phyloP scores from a whole-genome alignment of 2,329 filamentous ascomycete genomes.

The Leptographium lundbergii region DNA sequence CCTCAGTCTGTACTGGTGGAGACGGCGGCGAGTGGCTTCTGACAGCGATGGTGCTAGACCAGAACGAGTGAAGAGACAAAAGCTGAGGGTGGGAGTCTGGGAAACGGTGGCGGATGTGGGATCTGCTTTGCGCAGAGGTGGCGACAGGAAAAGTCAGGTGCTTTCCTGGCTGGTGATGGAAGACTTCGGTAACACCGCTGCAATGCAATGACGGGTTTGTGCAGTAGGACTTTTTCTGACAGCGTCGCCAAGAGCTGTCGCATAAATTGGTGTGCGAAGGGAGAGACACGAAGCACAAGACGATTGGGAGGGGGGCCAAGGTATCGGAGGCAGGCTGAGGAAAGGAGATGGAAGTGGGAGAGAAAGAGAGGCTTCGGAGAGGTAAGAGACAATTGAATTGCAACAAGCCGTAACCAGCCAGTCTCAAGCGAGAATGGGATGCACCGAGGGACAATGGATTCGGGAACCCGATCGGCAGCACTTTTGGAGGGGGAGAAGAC shows the following conservation, averaged over 20 bases:
- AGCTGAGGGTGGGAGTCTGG: not conserved
- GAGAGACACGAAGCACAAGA: not conserved
- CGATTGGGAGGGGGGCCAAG: not conserved
- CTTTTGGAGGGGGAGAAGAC: not conserved
- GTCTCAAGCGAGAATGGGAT: not conserved
- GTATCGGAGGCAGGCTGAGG: not conserved
- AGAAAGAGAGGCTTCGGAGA: not conserved
- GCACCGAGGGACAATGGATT: not conserved
- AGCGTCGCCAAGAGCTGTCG: not conserved
- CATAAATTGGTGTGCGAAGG: not conserved
- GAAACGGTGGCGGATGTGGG: not conserved
- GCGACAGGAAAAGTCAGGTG: conserved; percentile 3
- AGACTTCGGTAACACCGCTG: not conserved
- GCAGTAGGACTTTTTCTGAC: not conserved
- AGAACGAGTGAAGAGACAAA: not conserved
- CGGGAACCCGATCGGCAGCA: not conserved
- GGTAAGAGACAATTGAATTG: not conserved
- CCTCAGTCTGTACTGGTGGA: not conserved
- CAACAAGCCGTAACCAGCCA: not conserved
- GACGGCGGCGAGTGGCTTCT: not conserved
- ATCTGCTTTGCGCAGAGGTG: conserved; percentile 1
- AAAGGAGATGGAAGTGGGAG: not conserved
- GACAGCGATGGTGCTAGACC: not conserved
- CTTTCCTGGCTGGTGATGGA: not conserved
- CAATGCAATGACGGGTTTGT: not conserved